These are phyloP conservation scores for Ajuga chamaepitys DNA, from an alignment of 257 asterid species.

Conservation along the genomic window DNA sequence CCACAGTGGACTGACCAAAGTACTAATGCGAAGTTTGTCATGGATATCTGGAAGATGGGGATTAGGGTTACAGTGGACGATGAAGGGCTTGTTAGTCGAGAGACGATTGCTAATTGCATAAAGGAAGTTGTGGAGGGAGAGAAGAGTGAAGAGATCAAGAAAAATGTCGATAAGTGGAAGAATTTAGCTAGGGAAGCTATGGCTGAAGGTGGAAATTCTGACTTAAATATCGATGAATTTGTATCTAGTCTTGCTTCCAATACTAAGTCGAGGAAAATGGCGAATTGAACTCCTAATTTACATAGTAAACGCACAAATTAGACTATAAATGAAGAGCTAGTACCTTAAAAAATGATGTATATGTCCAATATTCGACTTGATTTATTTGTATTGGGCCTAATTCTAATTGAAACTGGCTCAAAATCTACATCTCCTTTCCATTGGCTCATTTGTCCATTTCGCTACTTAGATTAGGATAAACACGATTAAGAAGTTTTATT, in stretches of 20 bases:
- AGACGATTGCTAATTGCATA: conserved; percentile 7
- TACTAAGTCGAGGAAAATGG: no score
- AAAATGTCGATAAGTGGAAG: conserved; percentile 18
- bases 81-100: not conserved
- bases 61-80: not conserved
- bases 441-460: no score
- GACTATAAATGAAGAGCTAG: no score
- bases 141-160: not conserved
- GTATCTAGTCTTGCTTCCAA: not conserved
- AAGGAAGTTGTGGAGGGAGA: conserved; percentile 15
- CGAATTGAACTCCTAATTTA: no score
- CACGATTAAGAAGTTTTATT: no score
- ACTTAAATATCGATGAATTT: conserved; percentile 19
- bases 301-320: no score
- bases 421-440: no score
- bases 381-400: no score
- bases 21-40: conserved; percentile 21
- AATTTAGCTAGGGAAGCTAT: conserved; percentile 14
- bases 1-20: conserved; percentile 27
- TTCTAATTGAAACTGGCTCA: no score
- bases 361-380: no score
- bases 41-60: conserved; percentile 25
- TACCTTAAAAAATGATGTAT: no score
- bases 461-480: no score
- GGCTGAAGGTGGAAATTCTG: conserved; percentile 24